Conservation (phyloP, 208 protist genomes). For the Wallacemonas sp. region DNA sequence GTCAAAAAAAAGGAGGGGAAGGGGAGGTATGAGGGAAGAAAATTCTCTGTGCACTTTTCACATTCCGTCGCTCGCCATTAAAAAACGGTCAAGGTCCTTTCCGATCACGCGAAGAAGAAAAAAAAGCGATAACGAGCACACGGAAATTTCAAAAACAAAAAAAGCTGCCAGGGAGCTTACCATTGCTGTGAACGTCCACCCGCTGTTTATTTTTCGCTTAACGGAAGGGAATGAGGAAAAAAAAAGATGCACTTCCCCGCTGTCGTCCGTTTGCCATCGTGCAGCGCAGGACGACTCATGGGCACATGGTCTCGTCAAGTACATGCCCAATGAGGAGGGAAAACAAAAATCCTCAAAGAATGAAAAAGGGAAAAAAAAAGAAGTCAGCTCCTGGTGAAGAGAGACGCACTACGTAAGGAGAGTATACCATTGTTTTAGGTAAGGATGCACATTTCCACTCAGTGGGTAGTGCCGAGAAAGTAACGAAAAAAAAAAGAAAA, state of each 20-base stretch:
- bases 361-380: conserved; percentile 15
- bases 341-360: conserved; percentile 5
- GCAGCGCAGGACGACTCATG: background rate
- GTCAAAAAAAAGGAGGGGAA: no score
- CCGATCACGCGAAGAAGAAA: no score
- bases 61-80: no score
- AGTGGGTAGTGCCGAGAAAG: no score
- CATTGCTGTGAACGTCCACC: no score
- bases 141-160: no score
- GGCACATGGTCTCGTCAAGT: background rate
- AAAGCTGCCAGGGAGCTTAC: no score
- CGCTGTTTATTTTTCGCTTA: no score
- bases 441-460: background rate
- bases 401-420: conserved; percentile 1
- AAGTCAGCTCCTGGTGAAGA: background rate
- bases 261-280: background rate
- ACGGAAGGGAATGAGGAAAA: conserved; percentile 11
- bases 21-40: no score
- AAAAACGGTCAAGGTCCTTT: no score
- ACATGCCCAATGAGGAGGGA: background rate
- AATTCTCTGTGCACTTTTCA: no score
- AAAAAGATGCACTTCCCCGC: conserved; percentile 12
- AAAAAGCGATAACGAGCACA: no score
- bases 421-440: background rate
- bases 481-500: background rate